Evolutionary conservation across 2,329 filamentous ascomycete species (phyloP).

Genomic region (Pseudopithomyces chartarum): DNA sequence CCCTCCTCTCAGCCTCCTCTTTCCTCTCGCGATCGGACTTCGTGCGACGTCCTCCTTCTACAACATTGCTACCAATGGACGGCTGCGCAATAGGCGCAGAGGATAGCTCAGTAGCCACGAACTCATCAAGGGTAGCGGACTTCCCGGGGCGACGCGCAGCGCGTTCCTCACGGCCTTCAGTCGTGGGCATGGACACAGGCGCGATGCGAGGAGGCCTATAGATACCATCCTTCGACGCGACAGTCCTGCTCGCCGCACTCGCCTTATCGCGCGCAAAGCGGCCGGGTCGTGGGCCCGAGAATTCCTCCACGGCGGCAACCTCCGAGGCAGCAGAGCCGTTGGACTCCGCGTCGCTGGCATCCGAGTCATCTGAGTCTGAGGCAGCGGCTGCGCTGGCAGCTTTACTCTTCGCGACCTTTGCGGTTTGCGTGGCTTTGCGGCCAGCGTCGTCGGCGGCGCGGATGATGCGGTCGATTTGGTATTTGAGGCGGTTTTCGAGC

Average conservation of each 20-base stretch:
- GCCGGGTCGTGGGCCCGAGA: constrained; percentile 65
- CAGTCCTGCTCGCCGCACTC: constrained; percentile 22
- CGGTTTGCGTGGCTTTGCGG: constrained; percentile 34
- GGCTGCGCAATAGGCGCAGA: constrained; percentile 81
- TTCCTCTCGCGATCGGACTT: constrained; percentile 78
- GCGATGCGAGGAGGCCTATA: constrained; percentile 90
- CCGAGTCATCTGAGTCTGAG: constrained; percentile 47
- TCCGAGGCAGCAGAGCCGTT: constrained; percentile 31
- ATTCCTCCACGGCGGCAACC: constrained; percentile 60
- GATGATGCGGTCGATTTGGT: constrained; percentile 94
- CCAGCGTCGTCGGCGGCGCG: constrained; percentile 77
- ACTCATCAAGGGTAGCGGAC: constrained; percentile 89
- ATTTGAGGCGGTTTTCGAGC: constrained; percentile 86
- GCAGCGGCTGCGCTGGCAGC: constrained; percentile 41
- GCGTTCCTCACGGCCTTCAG: constrained; percentile 64
- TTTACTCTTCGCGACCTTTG: constrained; percentile 21
- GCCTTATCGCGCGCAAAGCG: constrained; percentile 45
- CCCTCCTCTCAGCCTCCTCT: constrained; percentile 75
- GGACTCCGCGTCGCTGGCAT: constrained; percentile 46
- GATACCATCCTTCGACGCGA: constrained; percentile 64
- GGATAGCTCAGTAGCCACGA: constrained; percentile 83
- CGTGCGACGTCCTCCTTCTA: constrained; percentile 75
- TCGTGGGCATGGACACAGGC: constrained; percentile 80
- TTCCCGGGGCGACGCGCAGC: constrained; percentile 67
- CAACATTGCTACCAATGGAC: constrained; percentile 89